Conservation (phyloP, 2,329 filamentous ascomycete genomes). For the Colletotrichum sp. region DNA sequence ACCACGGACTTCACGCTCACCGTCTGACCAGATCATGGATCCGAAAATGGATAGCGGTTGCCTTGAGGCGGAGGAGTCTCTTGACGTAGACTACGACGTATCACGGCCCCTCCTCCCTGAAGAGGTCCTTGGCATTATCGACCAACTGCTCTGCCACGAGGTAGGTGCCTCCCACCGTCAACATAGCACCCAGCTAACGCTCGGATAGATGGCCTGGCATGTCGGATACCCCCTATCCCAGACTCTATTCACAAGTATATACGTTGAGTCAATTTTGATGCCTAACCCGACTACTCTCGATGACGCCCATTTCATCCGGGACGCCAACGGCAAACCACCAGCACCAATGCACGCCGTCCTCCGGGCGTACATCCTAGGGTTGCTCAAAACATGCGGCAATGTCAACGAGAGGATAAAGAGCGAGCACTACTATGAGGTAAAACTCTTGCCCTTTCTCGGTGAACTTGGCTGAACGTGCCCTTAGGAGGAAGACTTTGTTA, state of each 20-base stretch:
- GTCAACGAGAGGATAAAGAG: slow-evolving; percentile 78
- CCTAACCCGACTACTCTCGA: slow-evolving; percentile 68
- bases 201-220: slow-evolving; percentile 86
- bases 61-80: slow-evolving; percentile 76
- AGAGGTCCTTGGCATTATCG: slow-evolving; percentile 91
- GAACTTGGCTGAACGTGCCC: neutral
- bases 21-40: slow-evolving; percentile 83
- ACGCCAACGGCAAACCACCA: slow-evolving; percentile 25
- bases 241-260: slow-evolving; percentile 90
- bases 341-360: slow-evolving; percentile 67
- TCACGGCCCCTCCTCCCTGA: slow-evolving; percentile 70
- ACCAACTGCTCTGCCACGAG: slow-evolving; percentile 89
- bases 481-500: slow-evolving; percentile 95
- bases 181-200: neutral
- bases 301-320: slow-evolving; percentile 66
- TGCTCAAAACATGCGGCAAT: slow-evolving; percentile 82
- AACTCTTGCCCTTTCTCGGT: slow-evolving; percentile 21
- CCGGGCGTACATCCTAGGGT: slow-evolving; percentile 82
- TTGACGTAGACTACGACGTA: slow-evolving; percentile 84
- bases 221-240: slow-evolving; percentile 94
- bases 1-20: neutral
- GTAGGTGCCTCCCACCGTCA: slow-evolving; percentile 45
- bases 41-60: slow-evolving; percentile 98
- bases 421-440: slow-evolving; percentile 91
- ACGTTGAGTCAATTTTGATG: slow-evolving; percentile 83